Base-by-base conservation (phyloP, 768 basidiomycete genomes). In the Neoboletus magnificus region DNA sequence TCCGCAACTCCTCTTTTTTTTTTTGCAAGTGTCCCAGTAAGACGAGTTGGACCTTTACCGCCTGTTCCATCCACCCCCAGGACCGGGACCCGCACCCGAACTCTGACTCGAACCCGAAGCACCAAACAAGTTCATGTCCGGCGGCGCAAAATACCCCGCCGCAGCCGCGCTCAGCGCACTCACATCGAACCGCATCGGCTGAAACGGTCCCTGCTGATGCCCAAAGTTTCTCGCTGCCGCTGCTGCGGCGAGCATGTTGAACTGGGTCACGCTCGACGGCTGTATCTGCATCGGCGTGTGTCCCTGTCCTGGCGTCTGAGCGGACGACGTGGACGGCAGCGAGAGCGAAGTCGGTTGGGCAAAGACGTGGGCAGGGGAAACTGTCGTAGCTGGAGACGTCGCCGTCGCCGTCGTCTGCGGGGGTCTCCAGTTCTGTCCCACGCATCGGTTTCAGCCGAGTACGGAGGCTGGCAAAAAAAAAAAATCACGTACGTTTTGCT, bases 401-500 rank as follows among this genome's bases (percentile, higher is more conserved):
- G 44, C 16, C 13, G 41, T 23, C 22, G 55, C n/a, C 16, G 54
- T 44, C 25, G 57, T 41, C 20, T 66, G 61, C 16, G 82, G 82
- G n/a, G 83, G 83, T 69, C 80, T 84, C 76, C 79, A 85, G 55
- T 80, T 77, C 83, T 85, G 45, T 56, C 33, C 10, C 36, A 42
- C 16, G 12, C 20, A 15, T 27, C 15, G 6, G 11, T 33, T 66
- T 49, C 44, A 64, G 40, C 5, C 30, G 6, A 30, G 35, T 2
- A 11, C 4, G 8, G 11, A 12, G 15, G 22, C 7, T 27, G 30
- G 32, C n/a, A 11, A 54, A 16, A 53, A 16, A 10, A 52, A 13
- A 36, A 3, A 27, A 23, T 12, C n/a, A 75, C 85, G 60, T 59
- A 89, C 90, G 57, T 84, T 79, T 81, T 85, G 84, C 48, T 82